Base-by-base conservation (phyloP, 1,284 basidiomycete species). In the Malassezia obtusa region DNA sequence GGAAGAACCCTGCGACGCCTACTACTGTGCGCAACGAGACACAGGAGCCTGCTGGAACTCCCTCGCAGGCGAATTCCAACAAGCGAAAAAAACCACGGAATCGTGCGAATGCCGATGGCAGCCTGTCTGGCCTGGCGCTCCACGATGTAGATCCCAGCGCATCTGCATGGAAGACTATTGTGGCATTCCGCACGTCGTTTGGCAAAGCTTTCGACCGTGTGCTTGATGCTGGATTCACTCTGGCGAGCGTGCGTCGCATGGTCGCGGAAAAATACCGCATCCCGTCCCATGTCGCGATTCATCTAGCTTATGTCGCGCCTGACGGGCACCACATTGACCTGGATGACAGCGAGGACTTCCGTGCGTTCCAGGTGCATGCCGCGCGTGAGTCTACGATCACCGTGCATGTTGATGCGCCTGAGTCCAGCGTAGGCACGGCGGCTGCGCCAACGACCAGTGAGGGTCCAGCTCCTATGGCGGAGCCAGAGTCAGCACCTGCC, bases 291-390 rank as follows among this genome's bases (percentile, higher is more conserved):
- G 39, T 52, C 0, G 39, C 51, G 11, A 49, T 64, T 37, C 35
- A 56, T 40, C 57, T 66, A 45, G 60, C 60, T 45, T 66, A 62
- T 43, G 46, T 59, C 37, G 63, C 63, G 3, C 49, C 58, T 1
- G 62, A 64, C 33, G 64, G 62, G 10, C 33, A 55, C 38, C n/a
- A 52, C 5, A 61, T 61, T 36, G 60, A 62, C 17, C 52, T 66
- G 10, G 60, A 66, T 19, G 64, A 66, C 33, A 52, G 55, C 15
- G 48, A 62, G 30, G 64, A 66, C 37, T 57, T 66, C 22, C 54
- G 52, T 21, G 64, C 64, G 3, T 52, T 66, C 26, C 60, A 52
- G 15, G 57, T 55, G 12, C 59, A 64, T 48, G 64, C 64, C 8
- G 50, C 55, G 19, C 39, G 57, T 28, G 50, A 53, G 15, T 49